Evolutionary conservation across 1,284 basidiomycete genomes (phyloP).

Genomic region (Ustilago nuda): DNA sequence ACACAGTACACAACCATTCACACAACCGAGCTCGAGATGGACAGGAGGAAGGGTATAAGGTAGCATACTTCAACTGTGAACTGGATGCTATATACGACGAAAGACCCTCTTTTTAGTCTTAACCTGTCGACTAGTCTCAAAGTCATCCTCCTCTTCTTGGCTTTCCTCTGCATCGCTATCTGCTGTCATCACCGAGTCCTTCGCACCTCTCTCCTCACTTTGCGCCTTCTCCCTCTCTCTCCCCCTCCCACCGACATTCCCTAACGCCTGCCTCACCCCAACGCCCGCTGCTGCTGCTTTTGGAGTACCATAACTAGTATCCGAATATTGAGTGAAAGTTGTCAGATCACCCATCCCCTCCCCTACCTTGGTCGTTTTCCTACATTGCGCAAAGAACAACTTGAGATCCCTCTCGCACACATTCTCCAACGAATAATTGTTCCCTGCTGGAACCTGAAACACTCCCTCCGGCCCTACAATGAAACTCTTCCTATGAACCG

Average conservation of each 20-base stretch:
- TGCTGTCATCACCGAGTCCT: constrained; percentile 1
- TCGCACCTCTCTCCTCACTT: neutral
- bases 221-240: neutral
- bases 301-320: constrained; percentile 40
- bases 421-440: constrained; percentile 90
- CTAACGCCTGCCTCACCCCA: constrained; percentile 1
- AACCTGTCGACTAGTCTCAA: constrained; percentile 36
- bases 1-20: neutral
- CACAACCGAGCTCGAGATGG: too few species aligned
- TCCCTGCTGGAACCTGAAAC: constrained; percentile 90
- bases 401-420: constrained; percentile 81
- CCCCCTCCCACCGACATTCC: neutral
- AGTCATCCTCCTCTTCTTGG: constrained; percentile 45
- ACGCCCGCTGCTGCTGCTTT: neutral
- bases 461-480: constrained; percentile 83
- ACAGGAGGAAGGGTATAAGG: neutral
- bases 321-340: constrained; percentile 41
- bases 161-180: constrained; percentile 25
- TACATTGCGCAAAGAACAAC: constrained; percentile 92
- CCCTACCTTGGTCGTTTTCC: constrained; percentile 72
- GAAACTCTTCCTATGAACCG: constrained; percentile 82
- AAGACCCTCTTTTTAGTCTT: constrained; percentile 37
- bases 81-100: neutral
- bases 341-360: constrained; percentile 31
- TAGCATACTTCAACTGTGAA: neutral